Evolutionary conservation across 805 yeast species (phyloP).

Genomic region (Spathaspora hagerdaliae): DNA sequence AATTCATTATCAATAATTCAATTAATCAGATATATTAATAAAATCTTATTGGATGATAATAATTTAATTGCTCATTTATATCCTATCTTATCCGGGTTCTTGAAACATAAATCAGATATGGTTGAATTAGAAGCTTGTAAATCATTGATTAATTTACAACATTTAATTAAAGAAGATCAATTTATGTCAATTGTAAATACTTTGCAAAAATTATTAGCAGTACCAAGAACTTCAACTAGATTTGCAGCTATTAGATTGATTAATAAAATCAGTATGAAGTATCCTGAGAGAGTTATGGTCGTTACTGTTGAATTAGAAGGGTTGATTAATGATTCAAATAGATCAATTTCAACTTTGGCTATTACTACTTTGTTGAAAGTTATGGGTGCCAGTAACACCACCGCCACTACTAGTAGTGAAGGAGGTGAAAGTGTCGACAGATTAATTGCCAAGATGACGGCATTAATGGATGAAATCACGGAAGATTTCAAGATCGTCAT

Average conservation of each 20-base stretch:
- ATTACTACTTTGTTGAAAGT: constrained; percentile 94
- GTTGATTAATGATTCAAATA: constrained; percentile 81
- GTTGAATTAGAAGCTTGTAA: constrained; percentile 92
- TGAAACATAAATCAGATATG: constrained; percentile 79
- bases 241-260: constrained; percentile 92
- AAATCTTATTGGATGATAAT: constrained; percentile 69
- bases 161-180: constrained; percentile 57
- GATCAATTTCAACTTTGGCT: constrained; percentile 94
- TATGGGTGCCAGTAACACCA: constrained; percentile 64
- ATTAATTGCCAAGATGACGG: constrained; percentile 79
- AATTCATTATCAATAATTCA: constrained; percentile 83
- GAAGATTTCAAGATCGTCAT: constrained; percentile 95
- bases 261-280: constrained; percentile 76
- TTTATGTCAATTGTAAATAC: constrained; percentile 68
- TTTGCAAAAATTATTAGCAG: constrained; percentile 72
- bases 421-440: constrained; percentile 69
- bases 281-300: constrained; percentile 72
- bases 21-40: constrained; percentile 76
- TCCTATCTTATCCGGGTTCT: constrained; percentile 65
- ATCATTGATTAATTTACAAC: constrained; percentile 52
- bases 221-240: constrained; percentile 84
- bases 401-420: constrained; percentile 8
- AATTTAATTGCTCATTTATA: constrained; percentile 54
- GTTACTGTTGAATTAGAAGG: constrained; percentile 85
- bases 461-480: constrained; percentile 87